These are phyloP conservation scores for Macaranga tanarius DNA, from an alignment of 441 rosid species.

Conservation along the genomic window DNA sequence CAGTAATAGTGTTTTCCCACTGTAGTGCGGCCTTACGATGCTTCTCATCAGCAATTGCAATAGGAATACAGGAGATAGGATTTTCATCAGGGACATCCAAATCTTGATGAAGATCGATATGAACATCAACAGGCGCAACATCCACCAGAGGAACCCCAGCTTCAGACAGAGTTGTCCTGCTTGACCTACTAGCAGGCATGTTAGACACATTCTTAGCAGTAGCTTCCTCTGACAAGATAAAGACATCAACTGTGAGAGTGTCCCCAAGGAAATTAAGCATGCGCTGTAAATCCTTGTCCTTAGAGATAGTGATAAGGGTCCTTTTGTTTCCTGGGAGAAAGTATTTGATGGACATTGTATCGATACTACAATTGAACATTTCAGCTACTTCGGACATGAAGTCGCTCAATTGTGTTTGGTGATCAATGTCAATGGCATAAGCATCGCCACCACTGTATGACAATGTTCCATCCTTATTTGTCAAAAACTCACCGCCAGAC, in stretches of 20 bases:
- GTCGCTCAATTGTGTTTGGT: constrained; percentile 46
- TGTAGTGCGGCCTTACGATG: constrained; percentile 54
- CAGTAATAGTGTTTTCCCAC: constrained; percentile 84
- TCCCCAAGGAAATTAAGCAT: constrained; percentile 69
- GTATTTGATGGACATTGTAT: constrained; percentile 39
- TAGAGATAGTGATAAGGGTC: constrained; percentile 75
- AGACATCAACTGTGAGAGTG: constrained; percentile 58
- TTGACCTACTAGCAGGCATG: constrained; percentile 80
- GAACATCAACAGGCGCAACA: constrained; percentile 39
- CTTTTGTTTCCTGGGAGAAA: constrained; percentile 45
- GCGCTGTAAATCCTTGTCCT: constrained; percentile 78
- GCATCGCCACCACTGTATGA: constrained; percentile 75
- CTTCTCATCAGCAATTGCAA: constrained; percentile 37
- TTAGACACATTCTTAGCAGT: constrained; percentile 47
- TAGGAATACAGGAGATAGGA: constrained; percentile 37
- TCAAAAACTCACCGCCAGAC: constrained; percentile 77
- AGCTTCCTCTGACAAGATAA: constrained; percentile 58
- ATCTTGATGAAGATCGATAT: constrained; percentile 35
- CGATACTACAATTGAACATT: constrained; percentile 43
- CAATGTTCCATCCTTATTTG: constrained; percentile 63
- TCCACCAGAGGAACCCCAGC: constrained; percentile 41
- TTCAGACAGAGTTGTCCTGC: constrained; percentile 65
- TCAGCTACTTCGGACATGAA: constrained; percentile 73
- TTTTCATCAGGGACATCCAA: constrained; percentile 39
- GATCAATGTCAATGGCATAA: constrained; percentile 68